Evolutionary conservation across 73 alveolate species (phyloP), one percentile per base, ranked within the genome.

Genomic region (Paramecium tetraurelia): DNA sequence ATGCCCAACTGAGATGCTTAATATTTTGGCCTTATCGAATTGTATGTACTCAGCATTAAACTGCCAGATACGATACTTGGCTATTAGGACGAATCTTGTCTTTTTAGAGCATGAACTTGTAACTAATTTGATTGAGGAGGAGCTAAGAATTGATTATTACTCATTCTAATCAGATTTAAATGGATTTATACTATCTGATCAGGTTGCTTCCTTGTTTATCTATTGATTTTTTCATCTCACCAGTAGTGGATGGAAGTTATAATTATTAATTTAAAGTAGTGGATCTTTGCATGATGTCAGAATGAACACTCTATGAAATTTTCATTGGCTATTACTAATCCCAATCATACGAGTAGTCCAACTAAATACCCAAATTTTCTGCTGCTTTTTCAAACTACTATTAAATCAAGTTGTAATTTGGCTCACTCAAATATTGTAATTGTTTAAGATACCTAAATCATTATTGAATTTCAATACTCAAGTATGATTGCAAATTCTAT

Each of bases 1-100:
- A 18, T 14, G 46, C 76, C 70, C 31, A 14, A 48, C 7, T 72
- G 10, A n/a, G 90, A 80, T 0, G 63, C 12, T 24, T 80, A 80
- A 44, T 80, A 80, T 48, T 31, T 48, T 7, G 90, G 90, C 24
- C 70, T 44, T 16, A 80, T 80, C 4, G 90, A 80, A 46, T 80
- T 80, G 57, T 80, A 80, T 21, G 90, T 80, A 24, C 90, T 80
- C 2, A 48, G n/a, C 90, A 80, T 44, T 18, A 80, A 53, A 80
- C 90, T 80, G 2, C 75, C 90, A 44, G 46, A 80, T 18, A 41
- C 72, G 3, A 43, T 1, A 10, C 90, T 41, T 20, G 90, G 43
- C 18, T 80, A 22, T 31, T 80, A 10, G 2, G 75, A 40, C 3
- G 76, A 44, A 48, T 80, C 90, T 22, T 80, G 48, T 80, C 90